Evolutionary conservation across 2,329 filamentous ascomycete species (phyloP).

Genomic region (Colletotrichum camelliae): DNA sequence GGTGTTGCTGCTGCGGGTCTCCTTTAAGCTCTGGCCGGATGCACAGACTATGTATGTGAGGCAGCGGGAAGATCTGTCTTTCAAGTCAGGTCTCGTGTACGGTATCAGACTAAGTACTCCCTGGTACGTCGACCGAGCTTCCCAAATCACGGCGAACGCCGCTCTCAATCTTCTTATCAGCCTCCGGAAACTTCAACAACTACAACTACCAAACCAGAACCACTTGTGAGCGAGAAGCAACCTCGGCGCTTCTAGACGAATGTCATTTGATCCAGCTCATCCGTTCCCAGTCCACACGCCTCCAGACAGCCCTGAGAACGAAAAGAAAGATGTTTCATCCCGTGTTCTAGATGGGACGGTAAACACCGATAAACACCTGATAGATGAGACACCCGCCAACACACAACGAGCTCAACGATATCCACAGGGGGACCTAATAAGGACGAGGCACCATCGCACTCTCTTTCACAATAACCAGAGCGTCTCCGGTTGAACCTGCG

Average conservation of each 20-base stretch:
- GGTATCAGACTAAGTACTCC: neutral
- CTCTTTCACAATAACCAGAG: neutral
- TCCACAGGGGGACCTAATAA: neutral
- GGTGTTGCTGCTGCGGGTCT: neutral
- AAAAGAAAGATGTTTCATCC: constrained; percentile 17
- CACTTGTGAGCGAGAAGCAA: neutral
- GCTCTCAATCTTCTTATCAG: neutral
- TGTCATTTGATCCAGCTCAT: neutral
- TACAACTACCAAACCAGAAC: neutral
- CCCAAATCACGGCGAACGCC: neutral
- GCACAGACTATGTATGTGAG: neutral
- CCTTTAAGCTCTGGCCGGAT: neutral
- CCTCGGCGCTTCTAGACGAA: neutral
- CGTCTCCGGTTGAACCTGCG: neutral
- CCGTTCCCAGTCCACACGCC: neutral
- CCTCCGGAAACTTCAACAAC: neutral
- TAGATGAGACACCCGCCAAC: constrained; percentile 3
- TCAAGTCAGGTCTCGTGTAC: neutral
- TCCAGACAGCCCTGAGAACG: neutral
- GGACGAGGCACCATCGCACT: neutral
- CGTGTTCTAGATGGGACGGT: constrained; percentile 13
- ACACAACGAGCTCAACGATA: neutral
- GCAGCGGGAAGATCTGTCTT: neutral
- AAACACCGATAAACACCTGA: constrained; percentile 20
- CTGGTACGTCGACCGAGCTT: neutral